Conservation (phyloP, 306 rosid species). For the Prosopis cineraria region DNA sequence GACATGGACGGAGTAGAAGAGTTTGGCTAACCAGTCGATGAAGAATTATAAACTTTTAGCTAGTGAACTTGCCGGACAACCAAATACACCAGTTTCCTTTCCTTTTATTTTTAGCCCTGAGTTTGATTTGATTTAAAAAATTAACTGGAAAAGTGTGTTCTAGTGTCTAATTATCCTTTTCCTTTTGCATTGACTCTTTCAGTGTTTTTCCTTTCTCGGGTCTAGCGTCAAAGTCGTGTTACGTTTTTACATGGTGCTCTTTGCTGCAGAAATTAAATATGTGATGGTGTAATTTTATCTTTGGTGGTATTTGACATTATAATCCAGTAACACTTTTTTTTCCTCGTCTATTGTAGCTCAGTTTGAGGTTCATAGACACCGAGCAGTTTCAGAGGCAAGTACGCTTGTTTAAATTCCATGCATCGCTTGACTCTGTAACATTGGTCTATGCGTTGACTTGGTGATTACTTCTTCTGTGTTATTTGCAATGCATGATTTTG, state of each 20-base stretch:
- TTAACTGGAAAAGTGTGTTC: no score
- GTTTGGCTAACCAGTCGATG: not conserved
- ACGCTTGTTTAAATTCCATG: conserved; percentile 3
- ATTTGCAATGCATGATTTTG: not conserved
- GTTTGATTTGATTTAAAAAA: not conserved
- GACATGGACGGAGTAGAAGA: not conserved
- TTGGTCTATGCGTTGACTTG: not conserved
- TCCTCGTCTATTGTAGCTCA: conserved; percentile 55
- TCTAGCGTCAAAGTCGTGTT: not conserved
- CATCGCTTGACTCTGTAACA: conserved; percentile 4
- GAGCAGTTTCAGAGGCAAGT: conserved; percentile 93
- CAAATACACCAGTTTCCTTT: not conserved
- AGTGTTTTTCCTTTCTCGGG: not conserved
- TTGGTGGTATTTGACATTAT: not conserved
- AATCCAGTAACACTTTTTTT: not conserved
- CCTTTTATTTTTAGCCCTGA: not conserved
- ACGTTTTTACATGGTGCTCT: not conserved
- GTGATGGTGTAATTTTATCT: not conserved
- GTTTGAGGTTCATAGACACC: conserved; percentile 87
- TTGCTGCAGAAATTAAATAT: not conserved
- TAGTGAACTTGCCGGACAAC: not conserved
- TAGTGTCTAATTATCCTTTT: not conserved
- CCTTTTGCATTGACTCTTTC: not conserved
- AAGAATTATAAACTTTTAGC: not conserved
- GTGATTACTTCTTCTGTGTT: not conserved